Conservation (phyloP, 768 basidiomycete species). For the Leccinum incarnatum region DNA sequence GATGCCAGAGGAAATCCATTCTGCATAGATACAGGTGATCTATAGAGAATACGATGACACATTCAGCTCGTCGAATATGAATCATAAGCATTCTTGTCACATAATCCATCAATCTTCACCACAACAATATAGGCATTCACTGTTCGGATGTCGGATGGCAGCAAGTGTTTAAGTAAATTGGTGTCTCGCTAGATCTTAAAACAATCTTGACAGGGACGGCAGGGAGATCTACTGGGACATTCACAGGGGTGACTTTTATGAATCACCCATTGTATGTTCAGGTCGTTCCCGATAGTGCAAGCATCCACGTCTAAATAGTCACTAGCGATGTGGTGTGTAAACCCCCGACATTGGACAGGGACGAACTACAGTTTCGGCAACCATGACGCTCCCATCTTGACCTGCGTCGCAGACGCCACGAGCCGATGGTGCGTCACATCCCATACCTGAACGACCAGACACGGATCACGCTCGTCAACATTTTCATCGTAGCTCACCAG, state of each 20-base stretch:
- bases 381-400: conserved; percentile 32
- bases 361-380: conserved; percentile 15
- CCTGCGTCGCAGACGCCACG: conserved; percentile 44
- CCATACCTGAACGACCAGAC: conserved; percentile 36
- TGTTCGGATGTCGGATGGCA: conserved; percentile 74
- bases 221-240: conserved; percentile 63
- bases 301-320: too few relatives aligned
- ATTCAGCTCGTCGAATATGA: conserved; percentile 84
- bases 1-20: too few relatives aligned
- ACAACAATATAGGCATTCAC: conserved; percentile 89
- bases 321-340: too few relatives aligned
- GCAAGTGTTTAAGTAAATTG: conserved; percentile 56
- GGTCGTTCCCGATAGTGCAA: too few relatives aligned
- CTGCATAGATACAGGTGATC: too few relatives aligned
- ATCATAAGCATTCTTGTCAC: conserved; percentile 62
- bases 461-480: neutral
- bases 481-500: neutral
- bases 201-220: conserved; percentile 76
- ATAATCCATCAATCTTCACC: conserved; percentile 70
- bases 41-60: too few relatives aligned
- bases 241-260: conserved; percentile 35
- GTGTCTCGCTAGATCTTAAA: conserved; percentile 72
- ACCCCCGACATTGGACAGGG: too few relatives aligned
- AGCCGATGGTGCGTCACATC: conserved; percentile 37
- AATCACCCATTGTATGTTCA: too few relatives aligned